Evolutionary conservation across 1,284 basidiomycete genomes (phyloP), one percentile per base, ranked within the genome.

Genomic region (Erythrobasidium hasegawianum): DNA sequence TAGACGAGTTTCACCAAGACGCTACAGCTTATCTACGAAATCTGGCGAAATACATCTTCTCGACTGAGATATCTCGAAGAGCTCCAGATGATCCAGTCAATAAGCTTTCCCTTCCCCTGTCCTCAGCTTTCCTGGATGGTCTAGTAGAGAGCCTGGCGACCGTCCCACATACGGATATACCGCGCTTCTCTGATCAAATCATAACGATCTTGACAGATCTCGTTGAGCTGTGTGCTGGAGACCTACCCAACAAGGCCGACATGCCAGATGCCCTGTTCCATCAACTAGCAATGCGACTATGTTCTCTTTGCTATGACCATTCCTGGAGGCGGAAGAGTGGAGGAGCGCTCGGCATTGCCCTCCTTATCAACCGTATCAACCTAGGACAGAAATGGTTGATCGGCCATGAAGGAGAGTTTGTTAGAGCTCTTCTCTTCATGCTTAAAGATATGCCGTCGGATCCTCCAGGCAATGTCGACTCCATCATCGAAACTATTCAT

Each of bases 361-460:
- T 93, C 64, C 83, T 97, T 78, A 84, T 87, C 0, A 79, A 81
- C 60, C 84, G 86, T 14, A 83, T 87, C 1, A 83, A 87, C 22
- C 79, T 96, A 26, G 88, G 86, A 24, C 80, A 84, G 45, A 85
- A 84, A 71, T 96, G 93, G 90, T 83, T 94, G 56, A 83, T 85
- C 68, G 91, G 96, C 64, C 87, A 92, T 54, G 89, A 96, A 76
- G 83, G 90, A 50, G 95, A 98, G 73, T 86, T 97, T 70, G 85
- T 94, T 57, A 87, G 94, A 52, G 93, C 90, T 3, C 83, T 99
- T 38, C 81, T 98, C 52, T 94, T 94, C 75, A 89, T 95, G 69
- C 81, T 99, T 57, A 97, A 98, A 76, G 95, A 98, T 76, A 89
- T 97, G 76, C 94, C 96, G 0, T 85, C 85, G 71, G 94, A 98